Evolutionary conservation across 345 rosid genomes (phyloP).

Genomic region (Salix koriyanagi): DNA sequence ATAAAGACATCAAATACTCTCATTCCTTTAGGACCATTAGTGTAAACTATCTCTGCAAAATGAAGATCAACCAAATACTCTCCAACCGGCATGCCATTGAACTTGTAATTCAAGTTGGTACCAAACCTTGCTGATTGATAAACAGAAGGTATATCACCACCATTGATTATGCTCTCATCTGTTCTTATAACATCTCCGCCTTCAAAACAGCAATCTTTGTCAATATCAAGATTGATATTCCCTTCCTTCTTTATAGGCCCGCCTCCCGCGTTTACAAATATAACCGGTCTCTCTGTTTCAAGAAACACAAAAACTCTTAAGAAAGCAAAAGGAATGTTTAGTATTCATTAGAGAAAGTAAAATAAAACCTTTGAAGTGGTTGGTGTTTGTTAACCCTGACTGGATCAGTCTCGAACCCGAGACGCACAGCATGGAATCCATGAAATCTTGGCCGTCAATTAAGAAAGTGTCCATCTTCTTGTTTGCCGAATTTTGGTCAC

Average conservation of each 20-base stretch:
- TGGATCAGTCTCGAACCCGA: constrained; percentile 4
- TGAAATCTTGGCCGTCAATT: not conserved
- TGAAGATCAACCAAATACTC: constrained; percentile 19
- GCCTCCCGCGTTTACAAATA: constrained; percentile 17
- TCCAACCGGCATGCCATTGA: constrained; percentile 5
- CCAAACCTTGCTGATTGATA: constrained; percentile 21
- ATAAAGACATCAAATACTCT: constrained; percentile 20
- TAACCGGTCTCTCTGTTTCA: constrained; percentile 6
- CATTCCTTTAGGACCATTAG: constrained; percentile 26
- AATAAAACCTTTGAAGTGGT: constrained; percentile 5
- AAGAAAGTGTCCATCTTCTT: too few species aligned
- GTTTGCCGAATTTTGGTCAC: too few species aligned
- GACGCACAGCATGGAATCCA: constrained; percentile 14
- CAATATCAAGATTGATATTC: not conserved
- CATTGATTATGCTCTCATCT: constrained; percentile 2
- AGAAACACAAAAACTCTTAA: not conserved
- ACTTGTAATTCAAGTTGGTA: constrained; percentile 8
- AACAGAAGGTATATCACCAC: constrained; percentile 11
- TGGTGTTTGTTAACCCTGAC: not conserved
- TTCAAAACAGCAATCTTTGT: constrained; percentile 4
- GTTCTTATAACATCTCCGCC: constrained; percentile 24
- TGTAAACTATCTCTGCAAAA: constrained; percentile 21
- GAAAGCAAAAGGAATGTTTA: not conserved
- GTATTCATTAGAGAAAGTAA: too few species aligned
- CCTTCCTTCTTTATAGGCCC: not conserved